Percentiles rank a stretch among this genome's conserved stretches.
These are phyloP conservation scores for Knufia petricola DNA, from an alignment of 2,329 filamentous ascomycete species.

Conservation along the genomic window DNA sequence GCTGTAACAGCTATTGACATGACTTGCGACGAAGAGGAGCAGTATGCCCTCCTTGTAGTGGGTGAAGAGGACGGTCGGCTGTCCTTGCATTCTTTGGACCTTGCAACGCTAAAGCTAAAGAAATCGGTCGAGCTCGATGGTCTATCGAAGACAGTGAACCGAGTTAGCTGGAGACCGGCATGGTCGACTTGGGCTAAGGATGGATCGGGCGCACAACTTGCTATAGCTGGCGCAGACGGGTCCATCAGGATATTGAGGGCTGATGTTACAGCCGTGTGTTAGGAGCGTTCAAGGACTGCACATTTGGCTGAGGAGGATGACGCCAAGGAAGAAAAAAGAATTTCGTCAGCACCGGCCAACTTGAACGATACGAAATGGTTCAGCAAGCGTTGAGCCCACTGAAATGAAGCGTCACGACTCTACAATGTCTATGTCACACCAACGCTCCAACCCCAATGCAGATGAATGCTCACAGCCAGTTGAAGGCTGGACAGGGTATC, in stretches of 20 bases:
- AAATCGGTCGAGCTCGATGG: slow-evolving; percentile 22
- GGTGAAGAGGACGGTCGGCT: slow-evolving; percentile 41
- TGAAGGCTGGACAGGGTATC: slow-evolving; percentile 12
- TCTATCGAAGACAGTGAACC: slow-evolving; percentile 56
- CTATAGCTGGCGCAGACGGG: slow-evolving; percentile 18
- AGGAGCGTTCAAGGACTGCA: no score
- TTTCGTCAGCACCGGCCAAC: background rate
- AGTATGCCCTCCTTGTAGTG: slow-evolving; percentile 32
- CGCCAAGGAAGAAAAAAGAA: no score
- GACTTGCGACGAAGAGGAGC: slow-evolving; percentile 29
- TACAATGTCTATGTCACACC: background rate
- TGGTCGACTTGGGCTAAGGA: slow-evolving; percentile 18
- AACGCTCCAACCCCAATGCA: slow-evolving; percentile 3
- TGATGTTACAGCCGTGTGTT: slow-evolving; percentile 14
- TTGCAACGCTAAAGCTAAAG: slow-evolving; percentile 26
- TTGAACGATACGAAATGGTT: background rate
- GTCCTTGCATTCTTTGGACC: slow-evolving; percentile 32
- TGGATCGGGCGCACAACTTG: slow-evolving; percentile 26
- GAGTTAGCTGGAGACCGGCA: slow-evolving; percentile 59
- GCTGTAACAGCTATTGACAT: slow-evolving; percentile 67
- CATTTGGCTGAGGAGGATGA: no score
- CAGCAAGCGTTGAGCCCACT: background rate
- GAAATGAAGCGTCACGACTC: slow-evolving; percentile 11
- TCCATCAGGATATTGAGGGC: slow-evolving; percentile 27
- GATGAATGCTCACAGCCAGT: slow-evolving; percentile 11